Base-by-base conservation (phyloP, 1,139 yeast genomes). In the Suhomyces maxii region DNA sequence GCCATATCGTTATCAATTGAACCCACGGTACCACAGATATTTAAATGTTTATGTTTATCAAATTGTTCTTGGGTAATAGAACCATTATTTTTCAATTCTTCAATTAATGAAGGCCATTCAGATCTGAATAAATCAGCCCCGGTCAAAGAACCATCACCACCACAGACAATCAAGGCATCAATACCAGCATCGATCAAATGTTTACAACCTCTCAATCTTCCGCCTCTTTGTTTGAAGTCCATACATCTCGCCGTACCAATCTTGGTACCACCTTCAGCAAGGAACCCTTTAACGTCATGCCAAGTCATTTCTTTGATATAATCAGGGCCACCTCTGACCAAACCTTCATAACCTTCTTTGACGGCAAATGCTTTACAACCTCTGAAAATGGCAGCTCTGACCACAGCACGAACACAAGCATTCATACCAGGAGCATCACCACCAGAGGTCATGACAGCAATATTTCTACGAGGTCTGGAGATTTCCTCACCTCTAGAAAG, bases 381-480 rank as follows among this genome's bases (percentile, higher is more conserved):
- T 52, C 83, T 79, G 69, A 76, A 81, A 53, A 93, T 87, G 42
- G 96, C 96, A 3, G 97, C 81, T 57, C 99, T 80, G 7, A 93
- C 96, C 48, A 93, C 95, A 1, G 97, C 95, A 56, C 99, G 79
- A 13, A 93, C 99, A 42, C 86, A 88, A 2, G 97, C 91, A 65
- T 91, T 90, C 99, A 93, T 93, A 55, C 99, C 99, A 25, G 96
- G 99, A 39, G 98, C 90, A 68, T 91, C 99, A 64, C 99, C 99
- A 57, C 99, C 99, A 1, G 97, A 89, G 1, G 99, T 93, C 93
- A 93, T 89, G 43, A 93, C 95, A 7, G 95, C 99, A 55, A 93
- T 87, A 46, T 61, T 86, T 79, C 73, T 82, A 43, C 53, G 53
- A 8, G 46, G 51, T 32, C 49, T 39, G 26, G 39, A 39, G 8